phyloP scores from a whole-genome alignment of 768 basidiomycete genomes.

The Serendipita sp. region DNA sequence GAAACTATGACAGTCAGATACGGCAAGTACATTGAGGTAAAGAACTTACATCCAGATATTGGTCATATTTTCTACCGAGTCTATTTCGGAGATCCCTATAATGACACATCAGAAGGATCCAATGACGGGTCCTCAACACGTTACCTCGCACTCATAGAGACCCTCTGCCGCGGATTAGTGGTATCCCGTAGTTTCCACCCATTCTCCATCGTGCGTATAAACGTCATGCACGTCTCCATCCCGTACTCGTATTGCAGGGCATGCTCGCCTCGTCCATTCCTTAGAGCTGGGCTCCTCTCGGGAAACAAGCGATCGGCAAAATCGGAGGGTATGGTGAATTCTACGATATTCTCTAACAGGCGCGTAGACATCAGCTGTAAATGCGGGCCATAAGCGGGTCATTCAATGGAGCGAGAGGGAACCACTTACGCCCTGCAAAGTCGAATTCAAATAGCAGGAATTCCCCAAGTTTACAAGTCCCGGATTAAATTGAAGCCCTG shows the following conservation, averaged over 20 bases:
- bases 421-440: slow-evolving; percentile 65
- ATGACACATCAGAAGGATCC: not conserved
- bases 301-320: slow-evolving; percentile 34
- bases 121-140: slow-evolving; percentile 17
- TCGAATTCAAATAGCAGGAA: slow-evolving; percentile 95
- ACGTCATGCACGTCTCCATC: slow-evolving; percentile 59
- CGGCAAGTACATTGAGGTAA: not conserved
- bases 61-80: slow-evolving; percentile 76
- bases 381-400: slow-evolving; percentile 7
- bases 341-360: slow-evolving; percentile 40
- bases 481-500: slow-evolving; percentile 6
- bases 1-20: slow-evolving; percentile 29
- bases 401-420: slow-evolving; percentile 16
- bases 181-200: slow-evolving; percentile 48
- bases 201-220: slow-evolving; percentile 40
- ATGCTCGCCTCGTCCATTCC: slow-evolving; percentile 45
- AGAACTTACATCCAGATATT: slow-evolving; percentile 54
- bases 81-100: slow-evolving; percentile 44
- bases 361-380: slow-evolving; percentile 51
- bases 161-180: slow-evolving; percentile 25
- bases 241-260: slow-evolving; percentile 39
- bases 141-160: slow-evolving; percentile 52
- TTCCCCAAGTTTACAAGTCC: slow-evolving; percentile 14
- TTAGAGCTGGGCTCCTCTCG: slow-evolving; percentile 36
- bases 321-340: slow-evolving; percentile 31